Conservation (phyloP, 2,329 filamentous ascomycete genomes). For the Camptophora hylomeconis region DNA sequence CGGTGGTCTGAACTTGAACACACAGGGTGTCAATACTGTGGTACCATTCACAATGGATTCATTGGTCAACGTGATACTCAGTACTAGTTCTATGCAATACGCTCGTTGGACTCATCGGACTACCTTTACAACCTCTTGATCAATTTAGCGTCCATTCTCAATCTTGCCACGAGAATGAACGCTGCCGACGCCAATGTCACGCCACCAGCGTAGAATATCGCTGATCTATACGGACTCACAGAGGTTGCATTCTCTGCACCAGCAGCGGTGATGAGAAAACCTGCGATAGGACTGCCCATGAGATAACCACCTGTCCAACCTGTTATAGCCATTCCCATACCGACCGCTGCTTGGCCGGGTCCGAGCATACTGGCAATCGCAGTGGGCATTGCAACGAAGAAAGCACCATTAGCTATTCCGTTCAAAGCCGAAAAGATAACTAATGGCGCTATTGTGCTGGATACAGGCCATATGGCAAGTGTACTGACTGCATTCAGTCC, state of each 20-base stretch:
- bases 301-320: constrained; percentile 50
- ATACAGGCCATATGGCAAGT: constrained; percentile 48
- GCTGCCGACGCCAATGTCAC: constrained; percentile 35
- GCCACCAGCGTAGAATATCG: constrained; percentile 49
- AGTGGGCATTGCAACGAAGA: constrained; percentile 52
- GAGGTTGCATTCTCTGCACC: constrained; percentile 29
- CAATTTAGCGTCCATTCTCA: too few species aligned
- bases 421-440: constrained; percentile 47
- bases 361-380: constrained; percentile 47
- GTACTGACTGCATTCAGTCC: constrained; percentile 43
- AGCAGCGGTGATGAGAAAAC: constrained; percentile 44
- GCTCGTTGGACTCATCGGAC: too few species aligned
- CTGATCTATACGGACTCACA: constrained; percentile 42
- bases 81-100: too few species aligned
- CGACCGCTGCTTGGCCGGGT: constrained; percentile 28
- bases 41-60: too few species aligned
- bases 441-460: constrained; percentile 39
- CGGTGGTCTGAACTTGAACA: too few species aligned
- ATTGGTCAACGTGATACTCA: too few species aligned
- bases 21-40: too few species aligned
- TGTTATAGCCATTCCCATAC: constrained; percentile 49
- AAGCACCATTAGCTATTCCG: constrained; percentile 47
- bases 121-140: too few species aligned
- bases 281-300: constrained; percentile 47
- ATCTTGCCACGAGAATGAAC: constrained; percentile 30